Conservation (phyloP, 768 basidiomycete species). For the Suillus tomentosus region DNA sequence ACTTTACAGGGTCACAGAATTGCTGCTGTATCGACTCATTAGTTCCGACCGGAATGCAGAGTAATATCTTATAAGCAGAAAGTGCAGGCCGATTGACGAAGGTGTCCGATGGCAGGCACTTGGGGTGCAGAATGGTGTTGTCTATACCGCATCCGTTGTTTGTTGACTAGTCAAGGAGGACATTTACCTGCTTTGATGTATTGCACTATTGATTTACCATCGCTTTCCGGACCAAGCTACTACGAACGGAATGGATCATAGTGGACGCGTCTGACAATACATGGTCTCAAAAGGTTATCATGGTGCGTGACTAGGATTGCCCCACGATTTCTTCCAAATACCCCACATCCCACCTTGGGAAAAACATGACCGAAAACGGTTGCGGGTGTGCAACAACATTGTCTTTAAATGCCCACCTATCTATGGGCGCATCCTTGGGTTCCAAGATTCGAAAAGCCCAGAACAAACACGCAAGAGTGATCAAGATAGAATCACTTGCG, state of each 20-base stretch:
- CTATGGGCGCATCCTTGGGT: constrained; percentile 52
- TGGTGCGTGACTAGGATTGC: background rate
- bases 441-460: constrained; percentile 60
- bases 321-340: constrained; percentile 7
- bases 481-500: constrained; percentile 48
- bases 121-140: background rate
- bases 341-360: constrained; percentile 37
- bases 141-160: background rate
- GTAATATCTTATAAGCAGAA: background rate
- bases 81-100: background rate
- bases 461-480: constrained; percentile 61
- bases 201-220: background rate
- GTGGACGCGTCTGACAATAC: background rate
- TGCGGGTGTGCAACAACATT: constrained; percentile 55
- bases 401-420: constrained; percentile 58
- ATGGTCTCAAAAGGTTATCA: background rate
- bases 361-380: constrained; percentile 56
- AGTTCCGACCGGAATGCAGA: background rate
- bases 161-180: background rate
- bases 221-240: background rate
- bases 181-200: background rate
- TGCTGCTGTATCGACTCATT: background rate
- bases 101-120: background rate
- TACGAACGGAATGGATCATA: background rate
- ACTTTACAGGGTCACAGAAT: background rate